Base-by-base conservation (phyloP, 2,329 filamentous ascomycete genomes). In the Diplodia corticola region DNA sequence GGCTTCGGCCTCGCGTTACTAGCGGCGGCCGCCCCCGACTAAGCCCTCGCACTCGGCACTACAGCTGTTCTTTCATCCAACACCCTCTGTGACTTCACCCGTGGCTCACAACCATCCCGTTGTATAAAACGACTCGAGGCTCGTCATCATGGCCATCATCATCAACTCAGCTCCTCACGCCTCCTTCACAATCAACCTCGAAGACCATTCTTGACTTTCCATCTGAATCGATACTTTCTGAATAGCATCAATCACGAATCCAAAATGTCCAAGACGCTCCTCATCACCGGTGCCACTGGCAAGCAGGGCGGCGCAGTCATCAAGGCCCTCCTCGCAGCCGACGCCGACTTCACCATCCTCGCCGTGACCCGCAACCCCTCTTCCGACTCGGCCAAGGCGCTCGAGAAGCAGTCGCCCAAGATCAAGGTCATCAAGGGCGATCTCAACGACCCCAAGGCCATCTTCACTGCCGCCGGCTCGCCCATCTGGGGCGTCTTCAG, bases 361-460 rank as follows among this genome's bases (percentile, higher is more conserved):
- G 86, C 86, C 9, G 77, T 88, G 26, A 88, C 85, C 2, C 81
- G 86, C 65, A 79, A 87, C 69, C 69, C 80, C 0, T 72, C 77
- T 40, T 85, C 84, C 0, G 63, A 75, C 3, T 80, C 80, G 1
- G 84, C 86, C 1, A 79, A 86, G 70, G 80, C 77, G 24, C 80
- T 86, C 10, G 70, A 75, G 5, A 65, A 76, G 9, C 77, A 81
- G 68, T 83, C 80, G 0, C 63, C 77, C 13, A 82, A 80, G 20
- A 81, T 88, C 71, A 82, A 80, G 44, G 69, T 88, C 1, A 77
- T 89, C 3, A 76, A 85, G 61, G 86, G 86, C 1, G 78, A 88
- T 67, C 76, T 88, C 1, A 77, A 85, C 61, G 74, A 86, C 20
- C 73, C 82, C 0, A 76, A 77, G 0, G 75, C 71, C 0, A 78